A percentile compares a stretch with the other conserved stretches of the same genome.
Conservation (phyloP, 306 rosid species). For the Ormosia emarginata region DNA sequence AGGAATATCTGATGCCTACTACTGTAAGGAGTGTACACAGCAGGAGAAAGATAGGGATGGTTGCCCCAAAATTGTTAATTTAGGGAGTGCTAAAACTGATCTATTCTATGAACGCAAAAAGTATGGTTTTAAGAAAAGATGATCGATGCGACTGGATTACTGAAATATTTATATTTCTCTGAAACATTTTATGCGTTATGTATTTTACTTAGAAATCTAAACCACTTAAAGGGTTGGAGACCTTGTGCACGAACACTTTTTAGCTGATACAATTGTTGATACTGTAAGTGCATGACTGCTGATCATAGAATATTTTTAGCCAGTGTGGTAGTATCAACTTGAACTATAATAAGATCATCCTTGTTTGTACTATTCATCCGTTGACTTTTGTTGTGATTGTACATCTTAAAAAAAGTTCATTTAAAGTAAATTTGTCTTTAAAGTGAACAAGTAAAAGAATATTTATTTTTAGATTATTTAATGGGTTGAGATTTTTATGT, state of each 20-base stretch:
- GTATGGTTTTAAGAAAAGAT: slow-evolving; percentile 91
- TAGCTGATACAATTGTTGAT: background rate
- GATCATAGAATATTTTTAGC: background rate
- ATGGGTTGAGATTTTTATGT: no score
- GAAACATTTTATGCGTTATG: background rate
- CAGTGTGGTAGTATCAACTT: background rate
- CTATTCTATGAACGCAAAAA: slow-evolving; percentile 84
- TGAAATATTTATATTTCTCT: background rate
- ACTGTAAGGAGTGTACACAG: slow-evolving; percentile 96
- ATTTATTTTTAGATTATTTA: no score
- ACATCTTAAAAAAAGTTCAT: background rate
- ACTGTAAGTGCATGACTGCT: background rate
- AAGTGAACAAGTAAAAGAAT: no score
- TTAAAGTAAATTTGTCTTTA: no score
- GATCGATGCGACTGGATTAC: slow-evolving; percentile 3
- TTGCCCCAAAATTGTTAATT: slow-evolving; percentile 87
- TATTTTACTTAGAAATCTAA: background rate
- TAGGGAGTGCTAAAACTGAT: slow-evolving; percentile 91
- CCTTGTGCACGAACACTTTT: background rate
- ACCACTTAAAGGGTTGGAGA: background rate
- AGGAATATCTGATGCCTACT: slow-evolving; percentile 92
- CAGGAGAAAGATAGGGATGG: slow-evolving; percentile 96
- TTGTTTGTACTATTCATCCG: background rate
- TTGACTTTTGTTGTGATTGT: background rate
- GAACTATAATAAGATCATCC: background rate